A percentile compares a stretch with the other conserved stretches of the same genome.
Evolutionary conservation across 495 filamentous ascomycete genomes (phyloP).

Genomic region (Parachaetomium inaequale): DNA sequence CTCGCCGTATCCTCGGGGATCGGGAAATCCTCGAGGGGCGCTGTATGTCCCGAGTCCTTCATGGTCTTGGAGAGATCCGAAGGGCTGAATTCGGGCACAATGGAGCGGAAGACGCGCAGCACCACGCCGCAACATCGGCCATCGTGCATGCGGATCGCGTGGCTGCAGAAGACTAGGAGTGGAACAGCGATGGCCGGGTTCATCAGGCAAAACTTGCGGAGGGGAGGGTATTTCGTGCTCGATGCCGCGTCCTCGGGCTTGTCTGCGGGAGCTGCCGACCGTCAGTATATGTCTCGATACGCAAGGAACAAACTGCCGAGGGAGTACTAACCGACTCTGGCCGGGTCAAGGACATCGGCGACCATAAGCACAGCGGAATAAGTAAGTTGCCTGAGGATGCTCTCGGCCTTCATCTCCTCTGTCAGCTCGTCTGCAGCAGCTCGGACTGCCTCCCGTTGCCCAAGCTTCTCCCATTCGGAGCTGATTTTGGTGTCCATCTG

Average conservation of each 20-base stretch:
- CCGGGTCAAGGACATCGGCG: constrained; percentile 77
- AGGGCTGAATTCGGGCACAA: constrained; percentile 69
- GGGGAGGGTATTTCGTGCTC: constrained; percentile 42
- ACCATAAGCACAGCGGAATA: constrained; percentile 89
- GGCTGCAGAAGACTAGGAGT: constrained; percentile 83
- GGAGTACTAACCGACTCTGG: constrained; percentile 49
- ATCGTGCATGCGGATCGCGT: constrained; percentile 87
- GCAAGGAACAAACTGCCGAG: not conserved
- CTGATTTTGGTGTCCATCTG: constrained; percentile 85
- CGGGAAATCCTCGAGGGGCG: constrained; percentile 34
- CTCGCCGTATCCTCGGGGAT: constrained; percentile 48
- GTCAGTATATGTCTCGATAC: constrained; percentile 17
- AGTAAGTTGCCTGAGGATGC: constrained; percentile 89
- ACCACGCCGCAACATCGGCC: constrained; percentile 83
- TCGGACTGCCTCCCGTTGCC: constrained; percentile 49
- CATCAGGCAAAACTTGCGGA: constrained; percentile 77
- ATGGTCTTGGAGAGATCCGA: constrained; percentile 15
- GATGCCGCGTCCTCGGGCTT: constrained; percentile 4
- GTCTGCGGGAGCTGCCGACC: not conserved
- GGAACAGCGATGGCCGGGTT: constrained; percentile 77
- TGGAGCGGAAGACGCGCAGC: constrained; percentile 74
- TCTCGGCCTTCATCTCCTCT: constrained; percentile 98
- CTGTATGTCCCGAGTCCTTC: constrained; percentile 11
- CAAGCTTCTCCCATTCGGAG: constrained; percentile 76
- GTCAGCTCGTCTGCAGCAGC: constrained; percentile 66